Conservation (phyloP, 345 rosid genomes). For the Leavenworthia alabamica region DNA sequence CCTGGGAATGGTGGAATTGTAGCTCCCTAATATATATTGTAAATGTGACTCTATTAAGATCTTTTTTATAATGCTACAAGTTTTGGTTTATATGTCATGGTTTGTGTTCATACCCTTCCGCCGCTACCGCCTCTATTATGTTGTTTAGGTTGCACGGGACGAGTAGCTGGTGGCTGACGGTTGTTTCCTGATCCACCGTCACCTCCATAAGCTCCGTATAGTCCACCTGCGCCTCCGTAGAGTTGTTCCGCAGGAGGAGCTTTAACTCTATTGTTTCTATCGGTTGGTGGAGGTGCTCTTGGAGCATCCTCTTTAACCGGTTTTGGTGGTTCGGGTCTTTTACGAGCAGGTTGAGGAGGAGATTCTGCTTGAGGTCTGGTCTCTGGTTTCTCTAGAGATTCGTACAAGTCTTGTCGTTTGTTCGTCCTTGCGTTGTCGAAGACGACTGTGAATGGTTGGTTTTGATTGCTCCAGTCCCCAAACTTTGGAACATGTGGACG, state of each 20-base stretch:
- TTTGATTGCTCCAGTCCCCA: conserved; percentile 32
- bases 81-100: not conserved
- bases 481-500: conserved; percentile 34
- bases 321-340: conserved; percentile 20
- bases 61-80: no score
- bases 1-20: conserved; percentile 35
- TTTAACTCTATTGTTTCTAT: conserved; percentile 42
- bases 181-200: conserved; percentile 20
- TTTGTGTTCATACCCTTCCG: conserved; percentile 22
- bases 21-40: not conserved
- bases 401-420: conserved; percentile 25
- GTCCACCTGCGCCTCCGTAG: not conserved
- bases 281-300: conserved; percentile 28
- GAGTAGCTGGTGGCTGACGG: conserved; percentile 15
- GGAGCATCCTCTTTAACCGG: not conserved
- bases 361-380: not conserved
- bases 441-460: conserved; percentile 31
- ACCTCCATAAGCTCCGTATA: conserved; percentile 15
- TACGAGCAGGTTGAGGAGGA: conserved; percentile 24
- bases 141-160: conserved; percentile 10
- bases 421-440: conserved; percentile 32
- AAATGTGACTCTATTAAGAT: not conserved
- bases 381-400: conserved; percentile 14
- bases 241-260: conserved; percentile 42
- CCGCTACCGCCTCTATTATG: conserved; percentile 11